These are phyloP conservation scores for Peziza echinospora DNA, from an alignment of 495 filamentous ascomycete species.

Conservation along the genomic window DNA sequence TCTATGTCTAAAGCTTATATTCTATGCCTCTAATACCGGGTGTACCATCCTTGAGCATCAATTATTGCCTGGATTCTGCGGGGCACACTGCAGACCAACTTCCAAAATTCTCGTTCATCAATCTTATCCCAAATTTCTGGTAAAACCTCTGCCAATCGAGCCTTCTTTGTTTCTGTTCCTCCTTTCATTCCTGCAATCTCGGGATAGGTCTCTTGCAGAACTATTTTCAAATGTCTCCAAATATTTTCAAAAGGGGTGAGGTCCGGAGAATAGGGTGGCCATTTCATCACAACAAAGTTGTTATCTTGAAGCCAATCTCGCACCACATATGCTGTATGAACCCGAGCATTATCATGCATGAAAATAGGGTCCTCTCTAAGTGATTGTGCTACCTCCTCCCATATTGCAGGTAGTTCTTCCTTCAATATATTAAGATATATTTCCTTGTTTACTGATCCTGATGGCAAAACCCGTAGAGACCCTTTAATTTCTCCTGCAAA, in stretches of 20 bases:
- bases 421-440: too few species aligned
- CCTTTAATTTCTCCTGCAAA: neutral
- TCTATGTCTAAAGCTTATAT: too few species aligned
- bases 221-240: neutral
- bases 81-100: slow-evolving; percentile 5
- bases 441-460: too few species aligned
- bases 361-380: slow-evolving; percentile 1
- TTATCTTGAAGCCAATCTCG: neutral
- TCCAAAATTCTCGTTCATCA: slow-evolving; percentile 3
- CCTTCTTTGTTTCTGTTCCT: neutral
- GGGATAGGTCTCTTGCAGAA: neutral
- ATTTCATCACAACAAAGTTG: neutral
- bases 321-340: neutral
- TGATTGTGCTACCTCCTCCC: too few species aligned
- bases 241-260: slow-evolving; percentile 5
- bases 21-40: slow-evolving; percentile 7
- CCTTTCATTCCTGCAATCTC: neutral
- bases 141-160: neutral
- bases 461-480: too few species aligned
- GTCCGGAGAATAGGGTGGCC: slow-evolving; percentile 1
- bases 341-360: slow-evolving; percentile 4
- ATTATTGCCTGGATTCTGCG: slow-evolving; percentile 1
- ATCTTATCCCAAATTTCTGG: slow-evolving; percentile 3
- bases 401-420: too few species aligned
- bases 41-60: slow-evolving; percentile 5